Evolutionary conservation across 2,329 filamentous ascomycete genomes (phyloP).

Genomic region (Xylaria sp.): DNA sequence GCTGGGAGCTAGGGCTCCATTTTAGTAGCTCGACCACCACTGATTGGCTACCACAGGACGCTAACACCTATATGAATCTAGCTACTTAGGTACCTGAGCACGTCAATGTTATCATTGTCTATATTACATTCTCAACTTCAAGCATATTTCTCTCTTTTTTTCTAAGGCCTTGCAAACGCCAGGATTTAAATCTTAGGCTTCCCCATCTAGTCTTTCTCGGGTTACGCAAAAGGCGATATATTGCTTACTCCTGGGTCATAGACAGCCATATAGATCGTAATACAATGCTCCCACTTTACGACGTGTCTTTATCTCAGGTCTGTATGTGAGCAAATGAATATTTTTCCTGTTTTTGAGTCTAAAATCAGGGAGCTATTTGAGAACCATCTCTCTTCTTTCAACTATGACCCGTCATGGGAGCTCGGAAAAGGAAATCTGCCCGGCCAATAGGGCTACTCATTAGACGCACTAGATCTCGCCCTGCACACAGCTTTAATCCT

Average conservation of each 20-base stretch:
- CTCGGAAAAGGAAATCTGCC: conserved; percentile 6
- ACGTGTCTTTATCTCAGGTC: not conserved
- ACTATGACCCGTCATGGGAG: not conserved
- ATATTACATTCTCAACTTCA: no score
- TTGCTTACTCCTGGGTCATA: not conserved
- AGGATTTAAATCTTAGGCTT: no score
- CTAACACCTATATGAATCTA: not conserved
- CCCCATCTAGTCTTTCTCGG: no score
- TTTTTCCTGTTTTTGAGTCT: conserved; percentile 21
- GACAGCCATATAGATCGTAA: not conserved
- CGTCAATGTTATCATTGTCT: no score
- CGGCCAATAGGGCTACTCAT: conserved; percentile 19
- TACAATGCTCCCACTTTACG: not conserved
- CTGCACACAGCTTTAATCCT: conserved; percentile 1
- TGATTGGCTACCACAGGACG: not conserved
- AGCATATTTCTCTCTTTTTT: no score
- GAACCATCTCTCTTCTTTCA: conserved; percentile 37
- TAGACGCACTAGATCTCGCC: conserved; percentile 34
- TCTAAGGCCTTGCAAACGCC: no score
- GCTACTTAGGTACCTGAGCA: no score
- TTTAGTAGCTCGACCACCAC: not conserved
- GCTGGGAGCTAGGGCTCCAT: not conserved
- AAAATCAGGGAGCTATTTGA: conserved; percentile 27
- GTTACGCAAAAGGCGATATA: no score
- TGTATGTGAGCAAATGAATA: conserved; percentile 16